phyloP scores from a whole-genome alignment of 352 stramenopile genomes.

The Phytopythium delawarense region DNA sequence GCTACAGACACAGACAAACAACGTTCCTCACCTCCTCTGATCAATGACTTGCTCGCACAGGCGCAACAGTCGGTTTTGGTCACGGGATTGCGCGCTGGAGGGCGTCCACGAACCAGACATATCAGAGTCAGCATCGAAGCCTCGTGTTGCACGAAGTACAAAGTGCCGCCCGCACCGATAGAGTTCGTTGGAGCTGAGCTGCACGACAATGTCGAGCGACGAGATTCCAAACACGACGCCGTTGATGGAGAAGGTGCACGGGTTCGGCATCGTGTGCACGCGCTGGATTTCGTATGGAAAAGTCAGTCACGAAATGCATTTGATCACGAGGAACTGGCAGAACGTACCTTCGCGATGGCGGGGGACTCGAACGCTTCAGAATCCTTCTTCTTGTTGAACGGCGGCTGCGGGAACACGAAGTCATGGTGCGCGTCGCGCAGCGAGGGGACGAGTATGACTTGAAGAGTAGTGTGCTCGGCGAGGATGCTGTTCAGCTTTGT shows the following conservation, averaged over 20 bases:
- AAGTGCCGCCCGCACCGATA: slow-evolving; percentile 29
- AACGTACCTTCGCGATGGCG: slow-evolving; percentile 59
- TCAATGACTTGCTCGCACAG: slow-evolving; percentile 78
- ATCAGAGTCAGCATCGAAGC: neutral
- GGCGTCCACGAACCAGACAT: neutral
- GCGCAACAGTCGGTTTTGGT: slow-evolving; percentile 72
- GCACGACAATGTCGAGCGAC: slow-evolving; percentile 89
- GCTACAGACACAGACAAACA: neutral
- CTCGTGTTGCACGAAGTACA: neutral
- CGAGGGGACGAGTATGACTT: slow-evolving; percentile 95
- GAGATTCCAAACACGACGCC: slow-evolving; percentile 92
- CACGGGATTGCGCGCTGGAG: slow-evolving; percentile 34
- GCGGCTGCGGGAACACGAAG: slow-evolving; percentile 93
- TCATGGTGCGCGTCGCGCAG: slow-evolving; percentile 95
- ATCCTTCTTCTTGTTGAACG: slow-evolving; percentile 85
- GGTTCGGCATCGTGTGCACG: slow-evolving; percentile 95
- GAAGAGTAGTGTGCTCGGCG: slow-evolving; percentile 37
- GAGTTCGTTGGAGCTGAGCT: slow-evolving; percentile 81
- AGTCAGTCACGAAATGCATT: slow-evolving; percentile 2
- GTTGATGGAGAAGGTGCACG: slow-evolving; percentile 94
- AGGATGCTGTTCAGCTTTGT: slow-evolving; percentile 65
- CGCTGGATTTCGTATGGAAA: slow-evolving; percentile 29
- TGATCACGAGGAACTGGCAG: neutral
- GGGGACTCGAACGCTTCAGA: slow-evolving; percentile 58
- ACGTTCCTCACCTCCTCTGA: slow-evolving; percentile 49